Evolutionary conservation across 345 rosid species (phyloP).

Genomic region (Gossypioides kirkii): DNA sequence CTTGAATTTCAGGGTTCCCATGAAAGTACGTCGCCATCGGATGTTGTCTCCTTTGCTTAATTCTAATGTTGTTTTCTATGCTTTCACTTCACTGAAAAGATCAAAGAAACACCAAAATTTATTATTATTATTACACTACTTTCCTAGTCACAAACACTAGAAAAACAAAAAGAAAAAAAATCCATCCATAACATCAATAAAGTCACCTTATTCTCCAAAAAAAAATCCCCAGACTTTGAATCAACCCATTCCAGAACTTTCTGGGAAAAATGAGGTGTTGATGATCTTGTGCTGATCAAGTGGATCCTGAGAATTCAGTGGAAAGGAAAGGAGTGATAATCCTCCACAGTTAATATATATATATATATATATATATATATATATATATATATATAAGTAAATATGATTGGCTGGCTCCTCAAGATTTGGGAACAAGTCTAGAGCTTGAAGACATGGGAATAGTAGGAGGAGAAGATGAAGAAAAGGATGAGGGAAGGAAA

Average conservation of each 20-base stretch:
- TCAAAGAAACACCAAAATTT: background rate
- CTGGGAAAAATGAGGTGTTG: background rate
- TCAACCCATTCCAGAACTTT: conserved; percentile 21
- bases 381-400: background rate
- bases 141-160: background rate
- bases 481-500: background rate
- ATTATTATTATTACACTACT: background rate
- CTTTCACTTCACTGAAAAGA: conserved; percentile 24
- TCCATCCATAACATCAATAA: background rate
- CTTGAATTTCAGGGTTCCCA: conserved; percentile 72
- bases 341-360: background rate
- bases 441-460: background rate
- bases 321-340: conserved; percentile 3
- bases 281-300: conserved; percentile 13
- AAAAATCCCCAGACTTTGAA: background rate
- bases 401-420: background rate
- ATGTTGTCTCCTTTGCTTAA: conserved; percentile 10
- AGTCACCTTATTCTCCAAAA: background rate
- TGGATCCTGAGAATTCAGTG: conserved; percentile 17
- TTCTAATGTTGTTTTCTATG: conserved; percentile 5
- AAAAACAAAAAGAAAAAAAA: background rate
- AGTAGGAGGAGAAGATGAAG: background rate
- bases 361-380: background rate
- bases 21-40: conserved; percentile 80
- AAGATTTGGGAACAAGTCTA: conserved; percentile 3